These are phyloP conservation scores for Ophiostoma piceae DNA, from an alignment of 2,329 filamentous ascomycete genomes.

Conservation along the genomic window DNA sequence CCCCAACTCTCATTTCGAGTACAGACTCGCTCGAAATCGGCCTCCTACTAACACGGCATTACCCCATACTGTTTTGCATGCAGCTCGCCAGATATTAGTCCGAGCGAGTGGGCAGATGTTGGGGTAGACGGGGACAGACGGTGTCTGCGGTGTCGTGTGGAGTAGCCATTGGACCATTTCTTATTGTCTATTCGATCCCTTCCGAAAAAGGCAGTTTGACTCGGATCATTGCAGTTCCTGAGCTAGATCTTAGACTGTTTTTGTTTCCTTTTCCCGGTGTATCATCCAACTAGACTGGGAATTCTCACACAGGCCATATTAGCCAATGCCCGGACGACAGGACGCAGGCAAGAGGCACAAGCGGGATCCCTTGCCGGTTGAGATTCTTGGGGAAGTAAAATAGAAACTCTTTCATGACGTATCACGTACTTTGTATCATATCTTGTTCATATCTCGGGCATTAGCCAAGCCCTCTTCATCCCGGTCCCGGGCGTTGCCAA, in stretches of 20 bases:
- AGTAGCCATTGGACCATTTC: neutral
- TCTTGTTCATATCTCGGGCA: neutral
- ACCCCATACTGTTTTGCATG: neutral
- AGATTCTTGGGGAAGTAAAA: neutral
- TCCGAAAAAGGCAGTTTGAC: neutral
- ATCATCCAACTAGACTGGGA: neutral
- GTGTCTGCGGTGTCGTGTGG: neutral
- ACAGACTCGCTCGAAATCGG: constrained; percentile 5
- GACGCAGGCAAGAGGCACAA: neutral
- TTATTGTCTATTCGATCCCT: neutral
- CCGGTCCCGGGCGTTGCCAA: neutral
- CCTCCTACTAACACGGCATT: constrained; percentile 9
- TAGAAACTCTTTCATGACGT: neutral
- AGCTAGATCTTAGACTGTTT: neutral
- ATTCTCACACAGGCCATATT: neutral
- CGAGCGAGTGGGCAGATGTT: constrained; percentile 24
- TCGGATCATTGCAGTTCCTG: neutral
- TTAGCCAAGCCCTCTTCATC: neutral
- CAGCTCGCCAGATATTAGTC: constrained; percentile 31
- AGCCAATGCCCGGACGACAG: neutral
- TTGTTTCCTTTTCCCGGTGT: neutral
- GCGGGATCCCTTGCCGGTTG: neutral
- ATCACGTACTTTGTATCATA: neutral
- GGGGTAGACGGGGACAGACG: constrained; percentile 8
- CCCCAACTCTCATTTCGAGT: neutral